Conservation (phyloP, 768 basidiomycete species). For the Clitopilus passeckerianus region DNA sequence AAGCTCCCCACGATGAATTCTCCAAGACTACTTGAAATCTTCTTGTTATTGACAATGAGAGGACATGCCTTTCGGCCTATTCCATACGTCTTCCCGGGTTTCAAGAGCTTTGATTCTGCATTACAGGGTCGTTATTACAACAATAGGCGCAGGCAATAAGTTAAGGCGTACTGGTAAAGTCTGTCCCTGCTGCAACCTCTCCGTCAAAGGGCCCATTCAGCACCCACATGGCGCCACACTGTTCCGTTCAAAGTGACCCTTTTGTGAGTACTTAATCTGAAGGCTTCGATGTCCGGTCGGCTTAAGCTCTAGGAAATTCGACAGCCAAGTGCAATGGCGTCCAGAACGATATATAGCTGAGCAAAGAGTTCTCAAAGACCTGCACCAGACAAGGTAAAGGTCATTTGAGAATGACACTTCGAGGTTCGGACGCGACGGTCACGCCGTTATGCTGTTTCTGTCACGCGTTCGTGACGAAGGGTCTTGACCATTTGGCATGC, state of each 20-base stretch:
- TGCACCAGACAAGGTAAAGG: too few relatives aligned
- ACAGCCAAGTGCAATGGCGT: too few relatives aligned
- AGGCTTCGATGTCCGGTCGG: too few relatives aligned
- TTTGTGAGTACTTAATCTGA: too few relatives aligned
- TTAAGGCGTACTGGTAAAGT: constrained; percentile 31
- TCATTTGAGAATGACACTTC: background rate
- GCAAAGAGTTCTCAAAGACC: too few relatives aligned
- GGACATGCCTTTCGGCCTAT: constrained; percentile 55
- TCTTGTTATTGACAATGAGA: constrained; percentile 52
- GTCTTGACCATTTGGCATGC: background rate
- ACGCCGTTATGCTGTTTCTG: background rate
- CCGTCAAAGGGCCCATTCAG: constrained; percentile 52
- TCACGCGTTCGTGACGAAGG: constrained; percentile 6
- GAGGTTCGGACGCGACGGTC: background rate
- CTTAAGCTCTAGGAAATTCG: too few relatives aligned
- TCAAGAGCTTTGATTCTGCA: constrained; percentile 51
- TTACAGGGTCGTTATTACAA: background rate
- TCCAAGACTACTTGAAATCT: constrained; percentile 61
- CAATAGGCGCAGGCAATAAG: constrained; percentile 1
- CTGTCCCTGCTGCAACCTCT: constrained; percentile 24
- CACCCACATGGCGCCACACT: constrained; percentile 40
- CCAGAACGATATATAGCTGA: too few relatives aligned
- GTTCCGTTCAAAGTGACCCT: background rate
- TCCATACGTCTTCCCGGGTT: constrained; percentile 46
- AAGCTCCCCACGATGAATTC: constrained; percentile 51